phyloP scores from a whole-genome alignment of 2,329 filamentous ascomycete species.

The Grosmannia serpens region DNA sequence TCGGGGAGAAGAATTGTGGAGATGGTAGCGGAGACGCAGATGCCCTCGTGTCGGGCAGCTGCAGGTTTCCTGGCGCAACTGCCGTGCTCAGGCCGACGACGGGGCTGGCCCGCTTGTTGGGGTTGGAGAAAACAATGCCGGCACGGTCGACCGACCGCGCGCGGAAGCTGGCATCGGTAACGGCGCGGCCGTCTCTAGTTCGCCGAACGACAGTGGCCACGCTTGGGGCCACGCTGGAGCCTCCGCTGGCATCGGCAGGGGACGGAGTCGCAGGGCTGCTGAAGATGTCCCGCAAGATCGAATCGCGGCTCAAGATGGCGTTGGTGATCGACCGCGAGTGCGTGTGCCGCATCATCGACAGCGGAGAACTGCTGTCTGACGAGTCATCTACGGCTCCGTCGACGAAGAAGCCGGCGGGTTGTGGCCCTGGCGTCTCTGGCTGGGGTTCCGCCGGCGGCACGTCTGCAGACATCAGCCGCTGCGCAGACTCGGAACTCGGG shows the following conservation, averaged over 20 bases:
- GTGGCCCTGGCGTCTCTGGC: conserved; percentile 9
- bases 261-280: conserved; percentile 27
- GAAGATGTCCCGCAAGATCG: conserved; percentile 20
- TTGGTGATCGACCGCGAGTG: conserved; percentile 33
- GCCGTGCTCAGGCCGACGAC: conserved; percentile 53
- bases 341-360: conserved; percentile 25
- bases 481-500: conserved; percentile 11
- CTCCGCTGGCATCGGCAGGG: conserved; percentile 24
- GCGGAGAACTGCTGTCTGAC: not conserved
- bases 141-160: conserved; percentile 54
- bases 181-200: conserved; percentile 26
- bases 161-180: conserved; percentile 36
- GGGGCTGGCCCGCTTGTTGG: conserved; percentile 53
- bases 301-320: conserved; percentile 31
- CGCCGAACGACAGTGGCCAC: conserved; percentile 20
- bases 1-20: conserved; percentile 23
- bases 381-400: conserved; percentile 4
- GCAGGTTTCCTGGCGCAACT: conserved; percentile 49
- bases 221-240: not conserved
- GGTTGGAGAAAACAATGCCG: conserved; percentile 37
- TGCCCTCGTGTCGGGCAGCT: conserved; percentile 14
- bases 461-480: conserved; percentile 11
- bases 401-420: conserved; percentile 20
- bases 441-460: conserved; percentile 1
- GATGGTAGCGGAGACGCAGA: not conserved